phyloP scores from a whole-genome alignment of 2,329 filamentous ascomycete genomes.

The Fusarium aywerte region DNA sequence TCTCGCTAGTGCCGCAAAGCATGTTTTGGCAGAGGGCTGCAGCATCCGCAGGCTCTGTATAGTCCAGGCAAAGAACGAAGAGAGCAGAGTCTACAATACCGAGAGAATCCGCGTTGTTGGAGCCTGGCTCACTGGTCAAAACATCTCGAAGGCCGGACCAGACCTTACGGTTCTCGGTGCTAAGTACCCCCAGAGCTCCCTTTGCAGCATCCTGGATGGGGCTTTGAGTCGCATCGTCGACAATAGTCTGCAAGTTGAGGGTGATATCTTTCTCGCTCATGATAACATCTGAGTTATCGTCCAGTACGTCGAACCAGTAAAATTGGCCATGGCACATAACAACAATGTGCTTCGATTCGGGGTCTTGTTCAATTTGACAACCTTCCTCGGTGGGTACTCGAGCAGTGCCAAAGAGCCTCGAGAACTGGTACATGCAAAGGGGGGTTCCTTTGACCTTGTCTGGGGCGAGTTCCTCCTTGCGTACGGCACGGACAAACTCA shows the following conservation, averaged over 20 bases:
- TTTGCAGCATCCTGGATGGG: slow-evolving; percentile 97
- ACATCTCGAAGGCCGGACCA: slow-evolving; percentile 94
- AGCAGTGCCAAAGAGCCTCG: slow-evolving; percentile 92
- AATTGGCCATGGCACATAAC: slow-evolving; percentile 95
- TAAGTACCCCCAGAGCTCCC: slow-evolving; percentile 89
- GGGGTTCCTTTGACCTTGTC: slow-evolving; percentile 86
- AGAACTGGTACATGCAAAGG: slow-evolving; percentile 98
- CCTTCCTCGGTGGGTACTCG: slow-evolving; percentile 93
- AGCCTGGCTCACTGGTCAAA: slow-evolving; percentile 83
- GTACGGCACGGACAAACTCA: slow-evolving; percentile 91
- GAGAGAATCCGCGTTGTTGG: slow-evolving; percentile 96
- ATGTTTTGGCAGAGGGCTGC: slow-evolving; percentile 96
- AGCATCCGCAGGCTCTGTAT: slow-evolving; percentile 83
- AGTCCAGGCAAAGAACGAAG: slow-evolving; percentile 92
- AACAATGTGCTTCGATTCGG: slow-evolving; percentile 90
- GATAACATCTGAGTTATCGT: slow-evolving; percentile 93
- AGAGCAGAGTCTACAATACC: slow-evolving; percentile 94
- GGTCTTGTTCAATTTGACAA: slow-evolving; percentile 95
- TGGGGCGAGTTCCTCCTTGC: slow-evolving; percentile 90
- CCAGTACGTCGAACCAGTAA: slow-evolving; percentile 98
- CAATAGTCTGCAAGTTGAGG: slow-evolving; percentile 89
- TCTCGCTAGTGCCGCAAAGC: slow-evolving; percentile 93
- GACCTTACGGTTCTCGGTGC: slow-evolving; percentile 94
- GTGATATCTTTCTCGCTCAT: slow-evolving; percentile 96
- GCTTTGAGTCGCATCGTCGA: slow-evolving; percentile 88